Evolutionary conservation across 345 rosid species (phyloP).

Genomic region (Linum tenue): DNA sequence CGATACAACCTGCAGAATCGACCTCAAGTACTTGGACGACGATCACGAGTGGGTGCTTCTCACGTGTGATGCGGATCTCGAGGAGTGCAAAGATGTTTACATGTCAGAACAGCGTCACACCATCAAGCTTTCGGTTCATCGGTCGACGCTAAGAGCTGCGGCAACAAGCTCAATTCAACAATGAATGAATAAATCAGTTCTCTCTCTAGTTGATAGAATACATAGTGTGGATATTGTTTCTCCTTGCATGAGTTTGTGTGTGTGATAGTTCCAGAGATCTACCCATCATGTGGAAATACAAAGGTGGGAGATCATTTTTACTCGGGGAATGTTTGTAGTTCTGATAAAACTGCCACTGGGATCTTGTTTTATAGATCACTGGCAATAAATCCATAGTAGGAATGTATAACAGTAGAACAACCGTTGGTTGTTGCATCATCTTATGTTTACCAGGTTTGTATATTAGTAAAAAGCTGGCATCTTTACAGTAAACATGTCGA

Average conservation of each 20-base stretch:
- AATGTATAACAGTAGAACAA: not conserved
- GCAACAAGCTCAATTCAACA: not conserved
- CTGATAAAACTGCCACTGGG: not conserved
- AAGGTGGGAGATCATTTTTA: not conserved
- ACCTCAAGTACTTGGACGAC: slow-evolving; percentile 6
- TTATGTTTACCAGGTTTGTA: no score
- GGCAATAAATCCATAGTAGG: not conserved
- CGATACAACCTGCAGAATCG: not conserved
- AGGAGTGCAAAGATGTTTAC: slow-evolving; percentile 7
- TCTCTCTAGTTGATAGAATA: not conserved
- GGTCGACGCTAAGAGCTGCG: not conserved
- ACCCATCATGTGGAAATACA: not conserved
- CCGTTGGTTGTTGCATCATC: not conserved
- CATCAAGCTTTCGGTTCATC: not conserved
- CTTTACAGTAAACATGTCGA: no score
- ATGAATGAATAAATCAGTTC: not conserved
- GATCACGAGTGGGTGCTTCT: slow-evolving; percentile 5
- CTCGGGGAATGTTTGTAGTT: not conserved
- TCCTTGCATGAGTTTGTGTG: slow-evolving; percentile 5
- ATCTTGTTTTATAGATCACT: slow-evolving; percentile 1
- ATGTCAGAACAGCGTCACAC: not conserved
- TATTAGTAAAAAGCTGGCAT: no score
- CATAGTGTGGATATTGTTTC: not conserved
- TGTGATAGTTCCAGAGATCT: not conserved
- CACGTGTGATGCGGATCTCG: slow-evolving; percentile 8